A percentile compares a stretch with the other conserved stretches of the same genome.
phyloP scores from a whole-genome alignment of 768 basidiomycete species.

The Panaeolus cyanescens region DNA sequence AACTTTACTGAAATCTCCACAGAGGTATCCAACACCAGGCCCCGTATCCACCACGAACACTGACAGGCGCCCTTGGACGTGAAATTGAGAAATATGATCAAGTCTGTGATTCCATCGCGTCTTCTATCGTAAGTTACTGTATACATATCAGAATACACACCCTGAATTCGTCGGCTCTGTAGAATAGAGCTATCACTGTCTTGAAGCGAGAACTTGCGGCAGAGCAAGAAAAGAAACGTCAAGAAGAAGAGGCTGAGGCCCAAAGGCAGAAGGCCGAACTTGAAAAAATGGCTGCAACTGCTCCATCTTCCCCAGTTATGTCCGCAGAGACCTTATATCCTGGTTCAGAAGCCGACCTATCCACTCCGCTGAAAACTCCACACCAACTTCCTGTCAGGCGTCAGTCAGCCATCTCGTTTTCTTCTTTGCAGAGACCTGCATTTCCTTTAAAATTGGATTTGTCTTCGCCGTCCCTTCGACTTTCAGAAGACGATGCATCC shows the following conservation, averaged over 20 bases:
- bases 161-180: neutral
- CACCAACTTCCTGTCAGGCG: slow-evolving; percentile 47
- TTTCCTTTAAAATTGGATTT: slow-evolving; percentile 81
- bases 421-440: slow-evolving; percentile 72
- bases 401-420: slow-evolving; percentile 77
- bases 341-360: slow-evolving; percentile 25
- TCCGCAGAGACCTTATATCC: slow-evolving; percentile 23
- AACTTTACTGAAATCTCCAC: slow-evolving; percentile 3
- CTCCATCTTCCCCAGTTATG: slow-evolving; percentile 21
- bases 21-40: slow-evolving; percentile 64
- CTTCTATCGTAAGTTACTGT: slow-evolving; percentile 55
- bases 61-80: slow-evolving; percentile 65
- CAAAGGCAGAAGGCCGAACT: slow-evolving; percentile 1
- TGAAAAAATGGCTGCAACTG: neutral
- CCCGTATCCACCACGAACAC: slow-evolving; percentile 61
- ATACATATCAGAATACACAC: slow-evolving; percentile 1
- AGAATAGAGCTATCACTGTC: slow-evolving; percentile 74
- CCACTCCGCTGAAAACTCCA: slow-evolving; percentile 32
- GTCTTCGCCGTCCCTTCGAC: slow-evolving; percentile 65
- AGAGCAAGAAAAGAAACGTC: slow-evolving; percentile 33
- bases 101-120: slow-evolving; percentile 76
- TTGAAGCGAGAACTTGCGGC: slow-evolving; percentile 66
- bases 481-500: slow-evolving; percentile 65
- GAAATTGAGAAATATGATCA: slow-evolving; percentile 83
- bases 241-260: slow-evolving; percentile 17